A percentile compares a stretch with the other conserved stretches of the same genome.
Conservation (phyloP, 2,329 filamentous ascomycete species). For the Alternaria novae-zelandiae region DNA sequence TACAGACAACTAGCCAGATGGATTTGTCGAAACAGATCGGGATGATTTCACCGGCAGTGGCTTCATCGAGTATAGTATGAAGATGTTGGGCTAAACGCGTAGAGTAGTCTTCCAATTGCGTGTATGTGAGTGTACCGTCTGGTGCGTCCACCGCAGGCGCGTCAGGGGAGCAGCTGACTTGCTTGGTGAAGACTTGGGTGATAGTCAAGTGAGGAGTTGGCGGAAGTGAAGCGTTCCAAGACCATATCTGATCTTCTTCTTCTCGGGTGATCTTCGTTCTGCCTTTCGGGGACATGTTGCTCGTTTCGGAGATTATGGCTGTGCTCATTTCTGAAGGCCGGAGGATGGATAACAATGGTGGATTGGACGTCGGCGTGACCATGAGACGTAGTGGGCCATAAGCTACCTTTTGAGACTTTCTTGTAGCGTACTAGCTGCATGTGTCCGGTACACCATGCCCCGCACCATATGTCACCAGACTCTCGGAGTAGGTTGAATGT, state of each 20-base stretch:
- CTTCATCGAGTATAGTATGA: not conserved
- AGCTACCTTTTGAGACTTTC: not conserved
- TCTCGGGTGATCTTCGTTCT: not conserved
- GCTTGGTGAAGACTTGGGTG: not conserved
- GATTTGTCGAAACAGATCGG: slow-evolving; percentile 9
- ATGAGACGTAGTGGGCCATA: not conserved
- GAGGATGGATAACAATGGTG: not conserved
- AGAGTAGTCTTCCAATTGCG: slow-evolving; percentile 1
- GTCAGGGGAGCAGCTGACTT: not conserved
- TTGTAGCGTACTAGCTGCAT: not conserved
- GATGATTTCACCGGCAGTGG: not conserved
- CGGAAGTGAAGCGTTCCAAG: slow-evolving; percentile 1
- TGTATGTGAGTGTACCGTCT: slow-evolving; percentile 2
- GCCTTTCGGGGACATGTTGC: not conserved
- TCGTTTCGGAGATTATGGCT: not conserved
- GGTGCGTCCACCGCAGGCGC: slow-evolving; percentile 3
- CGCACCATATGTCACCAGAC: not conserved
- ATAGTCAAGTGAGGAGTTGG: not conserved
- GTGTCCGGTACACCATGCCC: not conserved
- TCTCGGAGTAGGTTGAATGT: not conserved
- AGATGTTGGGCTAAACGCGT: not conserved
- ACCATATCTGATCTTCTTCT: slow-evolving; percentile 3
- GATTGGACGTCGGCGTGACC: not conserved
- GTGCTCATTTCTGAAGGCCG: not conserved
- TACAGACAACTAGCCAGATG: slow-evolving; percentile 5